These are phyloP conservation scores for Microcyclosporella mali DNA, from an alignment of 2,329 filamentous ascomycete species.

Conservation along the genomic window DNA sequence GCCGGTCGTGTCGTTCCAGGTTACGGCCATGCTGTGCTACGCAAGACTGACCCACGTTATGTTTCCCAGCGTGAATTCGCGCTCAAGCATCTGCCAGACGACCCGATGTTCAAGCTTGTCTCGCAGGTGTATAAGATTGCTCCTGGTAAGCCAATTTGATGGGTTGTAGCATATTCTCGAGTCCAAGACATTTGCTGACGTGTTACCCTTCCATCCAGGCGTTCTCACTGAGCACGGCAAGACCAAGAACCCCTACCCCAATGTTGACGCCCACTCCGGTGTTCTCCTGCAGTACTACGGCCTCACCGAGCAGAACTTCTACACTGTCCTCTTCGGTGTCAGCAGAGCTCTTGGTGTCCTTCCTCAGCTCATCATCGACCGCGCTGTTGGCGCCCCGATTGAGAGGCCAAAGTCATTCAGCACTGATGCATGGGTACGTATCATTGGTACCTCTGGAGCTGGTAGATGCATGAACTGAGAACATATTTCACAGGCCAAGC, in stretches of 20 bases:
- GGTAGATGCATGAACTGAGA: not conserved
- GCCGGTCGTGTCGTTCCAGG: constrained; percentile 91
- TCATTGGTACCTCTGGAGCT: not conserved
- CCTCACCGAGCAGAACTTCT: constrained; percentile 97
- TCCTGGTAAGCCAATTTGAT: too few relatives aligned
- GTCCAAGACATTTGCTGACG: too few relatives aligned
- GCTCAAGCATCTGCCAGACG: constrained; percentile 84
- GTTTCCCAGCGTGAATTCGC: constrained; percentile 97
- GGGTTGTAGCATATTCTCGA: too few relatives aligned
- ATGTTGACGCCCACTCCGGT: constrained; percentile 98
- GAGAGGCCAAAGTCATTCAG: constrained; percentile 99
- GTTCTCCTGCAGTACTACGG: constrained; percentile 99
- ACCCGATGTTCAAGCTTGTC: constrained; percentile 99
- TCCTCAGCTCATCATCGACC: constrained; percentile 99
- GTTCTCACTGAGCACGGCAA: constrained; percentile 99
- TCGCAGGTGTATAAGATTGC: constrained; percentile 99
- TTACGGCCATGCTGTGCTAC: constrained; percentile 97
- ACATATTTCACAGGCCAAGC: constrained; percentile 59
- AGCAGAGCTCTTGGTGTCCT: constrained; percentile 97
- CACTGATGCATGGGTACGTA: constrained; percentile 65
- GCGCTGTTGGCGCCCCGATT: constrained; percentile 91
- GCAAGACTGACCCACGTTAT: constrained; percentile 99
- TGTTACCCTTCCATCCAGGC: too few relatives aligned
- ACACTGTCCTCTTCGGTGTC: constrained; percentile 99
- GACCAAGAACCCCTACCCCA: constrained; percentile 99